Percentiles rank a stretch among this genome's conserved stretches.
phyloP scores from a whole-genome alignment of 805 yeast species.

The Crinitomyces ghanaensis region DNA sequence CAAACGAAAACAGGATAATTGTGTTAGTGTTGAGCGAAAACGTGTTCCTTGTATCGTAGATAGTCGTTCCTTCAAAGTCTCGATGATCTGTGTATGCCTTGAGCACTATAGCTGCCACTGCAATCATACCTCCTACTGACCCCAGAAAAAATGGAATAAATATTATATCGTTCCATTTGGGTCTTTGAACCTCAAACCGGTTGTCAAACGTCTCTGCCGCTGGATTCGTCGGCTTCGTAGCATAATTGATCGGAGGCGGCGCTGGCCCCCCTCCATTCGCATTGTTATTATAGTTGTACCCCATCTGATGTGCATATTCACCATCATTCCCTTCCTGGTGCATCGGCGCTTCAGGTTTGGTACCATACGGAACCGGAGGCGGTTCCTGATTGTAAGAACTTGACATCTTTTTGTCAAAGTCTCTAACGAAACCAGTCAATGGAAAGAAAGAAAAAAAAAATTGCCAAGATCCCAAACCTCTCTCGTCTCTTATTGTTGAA shows the following conservation, averaged over 20 bases:
- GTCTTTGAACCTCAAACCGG: slow-evolving; percentile 53
- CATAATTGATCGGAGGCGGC: slow-evolving; percentile 12
- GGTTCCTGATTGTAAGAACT: too few relatives aligned
- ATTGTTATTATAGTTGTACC: slow-evolving; percentile 6
- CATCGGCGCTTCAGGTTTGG: too few relatives aligned
- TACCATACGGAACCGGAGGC: too few relatives aligned
- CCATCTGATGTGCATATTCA: slow-evolving; percentile 13
- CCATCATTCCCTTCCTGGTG: too few relatives aligned
- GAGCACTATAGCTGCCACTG: slow-evolving; percentile 56
- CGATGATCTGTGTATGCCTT: slow-evolving; percentile 49
- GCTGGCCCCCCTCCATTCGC: too few relatives aligned
- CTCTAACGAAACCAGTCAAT: too few relatives aligned
- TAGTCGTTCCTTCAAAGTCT: slow-evolving; percentile 48
- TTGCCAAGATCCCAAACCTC: too few relatives aligned
- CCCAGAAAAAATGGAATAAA: slow-evolving; percentile 32
- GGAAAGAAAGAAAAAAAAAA: too few relatives aligned
- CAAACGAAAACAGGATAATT: slow-evolving; percentile 55
- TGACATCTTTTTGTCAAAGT: too few relatives aligned
- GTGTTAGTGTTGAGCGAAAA: slow-evolving; percentile 69
- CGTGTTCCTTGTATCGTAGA: slow-evolving; percentile 39
- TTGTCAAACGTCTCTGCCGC: slow-evolving; percentile 45
- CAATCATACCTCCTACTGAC: slow-evolving; percentile 53
- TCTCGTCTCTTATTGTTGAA: too few relatives aligned
- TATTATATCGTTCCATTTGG: slow-evolving; percentile 55
- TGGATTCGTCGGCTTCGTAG: slow-evolving; percentile 17